Percentiles rank a stretch among this genome's conserved stretches.
These are phyloP conservation scores for Eragrostis tef DNA, from an alignment of 202 grass and related monocot species.

Conservation along the genomic window DNA sequence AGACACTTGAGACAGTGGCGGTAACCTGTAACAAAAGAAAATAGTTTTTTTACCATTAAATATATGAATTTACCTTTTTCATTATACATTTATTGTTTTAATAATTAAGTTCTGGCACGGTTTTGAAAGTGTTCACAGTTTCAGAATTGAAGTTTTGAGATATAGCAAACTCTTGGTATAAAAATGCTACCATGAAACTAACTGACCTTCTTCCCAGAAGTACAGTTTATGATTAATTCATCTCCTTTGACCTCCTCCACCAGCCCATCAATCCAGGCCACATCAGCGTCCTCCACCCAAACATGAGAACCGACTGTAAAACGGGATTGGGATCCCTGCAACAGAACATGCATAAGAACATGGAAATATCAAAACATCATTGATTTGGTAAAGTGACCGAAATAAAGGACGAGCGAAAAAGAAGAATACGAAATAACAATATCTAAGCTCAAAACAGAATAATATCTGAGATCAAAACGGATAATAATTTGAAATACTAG, in stretches of 20 bases:
- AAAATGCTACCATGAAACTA: conserved; percentile 34
- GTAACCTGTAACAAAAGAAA: conserved; percentile 62
- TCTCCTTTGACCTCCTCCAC: conserved; percentile 71
- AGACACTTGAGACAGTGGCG: conserved; percentile 60
- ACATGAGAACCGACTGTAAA: conserved; percentile 75
- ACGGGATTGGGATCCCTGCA: conserved; percentile 64
- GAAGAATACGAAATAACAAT: conserved; percentile 9
- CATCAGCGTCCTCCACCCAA: conserved; percentile 83
- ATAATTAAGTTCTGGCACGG: conserved; percentile 12
- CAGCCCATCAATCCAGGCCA: conserved; percentile 94
- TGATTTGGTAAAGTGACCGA: conserved; percentile 1
- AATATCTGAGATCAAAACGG: not conserved
- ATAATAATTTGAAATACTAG: conserved; percentile 25
- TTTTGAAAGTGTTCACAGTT: conserved; percentile 26
- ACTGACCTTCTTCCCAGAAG: conserved; percentile 78
- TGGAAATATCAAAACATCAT: no score
- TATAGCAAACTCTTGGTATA: not conserved
- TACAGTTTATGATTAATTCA: conserved; percentile 64
- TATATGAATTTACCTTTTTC: conserved; percentile 11
- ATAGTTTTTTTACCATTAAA: conserved; percentile 32
- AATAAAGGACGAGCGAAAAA: conserved; percentile 17
- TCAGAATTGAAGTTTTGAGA: conserved; percentile 9
- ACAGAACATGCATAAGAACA: conserved; percentile 35
- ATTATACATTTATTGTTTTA: conserved; percentile 13
- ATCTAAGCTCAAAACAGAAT: conserved; percentile 22